Evolutionary conservation across 2,329 filamentous ascomycete species (phyloP).

Genomic region (Bipolaris gigantea): DNA sequence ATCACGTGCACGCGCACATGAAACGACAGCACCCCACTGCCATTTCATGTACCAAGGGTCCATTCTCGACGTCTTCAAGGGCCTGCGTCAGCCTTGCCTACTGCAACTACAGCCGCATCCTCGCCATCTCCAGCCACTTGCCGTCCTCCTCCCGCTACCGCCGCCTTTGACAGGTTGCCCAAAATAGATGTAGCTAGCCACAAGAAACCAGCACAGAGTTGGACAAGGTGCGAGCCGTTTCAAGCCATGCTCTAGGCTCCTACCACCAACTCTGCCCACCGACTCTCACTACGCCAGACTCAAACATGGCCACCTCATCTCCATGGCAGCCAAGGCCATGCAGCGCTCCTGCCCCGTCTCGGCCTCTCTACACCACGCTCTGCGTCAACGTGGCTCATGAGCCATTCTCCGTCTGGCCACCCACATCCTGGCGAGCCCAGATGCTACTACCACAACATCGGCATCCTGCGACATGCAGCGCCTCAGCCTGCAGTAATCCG

Average conservation of each 20-base stretch:
- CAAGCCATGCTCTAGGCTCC: neutral
- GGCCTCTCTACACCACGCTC: neutral
- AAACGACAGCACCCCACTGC: neutral
- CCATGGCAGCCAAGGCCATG: neutral
- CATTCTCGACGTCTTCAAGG: neutral
- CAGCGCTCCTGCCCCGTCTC: neutral
- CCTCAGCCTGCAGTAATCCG: constrained; percentile 22
- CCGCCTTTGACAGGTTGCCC: neutral
- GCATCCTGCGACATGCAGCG: neutral
- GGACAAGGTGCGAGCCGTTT: neutral
- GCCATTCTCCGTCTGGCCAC: neutral
- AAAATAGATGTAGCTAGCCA: neutral
- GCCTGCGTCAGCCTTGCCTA: neutral
- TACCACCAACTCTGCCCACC: neutral
- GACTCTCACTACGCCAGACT: neutral
- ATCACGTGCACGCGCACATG: constrained; percentile 1
- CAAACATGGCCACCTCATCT: neutral
- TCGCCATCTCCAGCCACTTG: neutral
- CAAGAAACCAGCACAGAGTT: neutral
- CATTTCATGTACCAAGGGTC: neutral
- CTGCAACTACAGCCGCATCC: neutral
- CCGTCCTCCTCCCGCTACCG: neutral
- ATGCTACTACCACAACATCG: neutral
- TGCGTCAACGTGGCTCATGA: neutral
- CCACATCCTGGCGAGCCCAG: neutral